These are phyloP conservation scores for Clonostachys byssicola DNA, from an alignment of 2,329 filamentous ascomycete species.

Conservation along the genomic window DNA sequence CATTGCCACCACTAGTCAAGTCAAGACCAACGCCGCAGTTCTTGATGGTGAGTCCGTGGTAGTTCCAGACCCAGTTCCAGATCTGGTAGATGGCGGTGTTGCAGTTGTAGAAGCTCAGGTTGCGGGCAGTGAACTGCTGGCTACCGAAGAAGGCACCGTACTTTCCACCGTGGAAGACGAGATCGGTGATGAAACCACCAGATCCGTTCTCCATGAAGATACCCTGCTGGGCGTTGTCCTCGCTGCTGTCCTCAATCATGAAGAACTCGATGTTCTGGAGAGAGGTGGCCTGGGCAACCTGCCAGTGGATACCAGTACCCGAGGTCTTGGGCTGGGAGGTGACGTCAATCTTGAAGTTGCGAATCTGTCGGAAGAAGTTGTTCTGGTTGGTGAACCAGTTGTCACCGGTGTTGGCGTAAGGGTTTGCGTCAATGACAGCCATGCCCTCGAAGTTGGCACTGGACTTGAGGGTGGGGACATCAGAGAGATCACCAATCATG, in stretches of 20 bases:
- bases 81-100: constrained; percentile 83
- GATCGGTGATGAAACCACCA: constrained; percentile 78
- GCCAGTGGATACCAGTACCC: constrained; percentile 77
- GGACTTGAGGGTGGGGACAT: constrained; percentile 73
- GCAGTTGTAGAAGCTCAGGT: constrained; percentile 77
- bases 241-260: constrained; percentile 64
- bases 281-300: constrained; percentile 78
- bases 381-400: constrained; percentile 81
- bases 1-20: constrained; percentile 61
- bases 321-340: constrained; percentile 55
- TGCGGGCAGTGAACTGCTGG: constrained; percentile 84
- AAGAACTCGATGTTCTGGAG: constrained; percentile 79
- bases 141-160: constrained; percentile 77
- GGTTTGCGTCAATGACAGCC: constrained; percentile 84
- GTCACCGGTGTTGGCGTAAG: constrained; percentile 64
- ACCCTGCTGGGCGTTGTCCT: constrained; percentile 66
- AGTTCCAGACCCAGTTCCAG: constrained; percentile 87
- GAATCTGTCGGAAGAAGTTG: constrained; percentile 81
- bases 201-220: constrained; percentile 85
- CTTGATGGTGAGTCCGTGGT: constrained; percentile 73
- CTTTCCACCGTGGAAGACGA: constrained; percentile 78
- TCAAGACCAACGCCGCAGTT: constrained; percentile 73
- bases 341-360: constrained; percentile 77
- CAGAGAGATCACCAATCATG: constrained; percentile 75
- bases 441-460: constrained; percentile 72